Evolutionary conservation across 345 rosid species (phyloP), one percentile per base, ranked within the genome.

Genomic region (Carallia pectinifolia): DNA sequence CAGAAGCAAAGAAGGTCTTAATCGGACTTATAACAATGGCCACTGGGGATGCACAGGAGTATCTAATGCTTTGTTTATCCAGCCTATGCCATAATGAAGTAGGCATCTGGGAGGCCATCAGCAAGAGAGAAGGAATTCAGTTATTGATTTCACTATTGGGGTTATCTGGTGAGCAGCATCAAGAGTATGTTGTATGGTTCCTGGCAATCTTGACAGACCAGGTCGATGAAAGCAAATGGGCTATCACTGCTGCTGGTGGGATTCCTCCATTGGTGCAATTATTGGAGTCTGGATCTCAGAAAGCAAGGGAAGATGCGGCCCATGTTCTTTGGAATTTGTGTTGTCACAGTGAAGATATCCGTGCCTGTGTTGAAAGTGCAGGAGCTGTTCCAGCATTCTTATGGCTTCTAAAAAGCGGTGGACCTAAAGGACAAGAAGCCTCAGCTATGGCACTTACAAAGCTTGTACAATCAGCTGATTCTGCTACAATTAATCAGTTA

Each of bases 151-250:
- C 97, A 58, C 77, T 89, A 71, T 81, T 93, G 77, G 98, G 96
- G 65, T 83, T 90, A 77, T 87, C 98, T 39, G 78, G 90, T 37
- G 98, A 90, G 81, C 97, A 88, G 80, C 97, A 89, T 70, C 98
- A 89, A 79, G 98, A 90, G 78, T 85, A 81, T 70, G 87, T 89
- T 52, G 97, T 91, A 78, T 81, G 76, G 73, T 85, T 91, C 82
- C 72, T 93, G 73, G 84, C 77, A 65, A 87, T 90, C 70, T 76
- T 89, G 82, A 85, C 92, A 3, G 85, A 88, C 64, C 90, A 88
- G 81, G 90, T 84, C 66, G 97, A 88, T 59, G 98, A 93, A 68
- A 90, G 97, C 82, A 93, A 90, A 83, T 93, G 97, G 98, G 97
- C 98, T 47, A 82, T 93, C 76, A 93, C 96, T 19, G 97, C 96